Base-by-base conservation (phyloP, 805 yeast species). In the Komagataella kurtzmanii region DNA sequence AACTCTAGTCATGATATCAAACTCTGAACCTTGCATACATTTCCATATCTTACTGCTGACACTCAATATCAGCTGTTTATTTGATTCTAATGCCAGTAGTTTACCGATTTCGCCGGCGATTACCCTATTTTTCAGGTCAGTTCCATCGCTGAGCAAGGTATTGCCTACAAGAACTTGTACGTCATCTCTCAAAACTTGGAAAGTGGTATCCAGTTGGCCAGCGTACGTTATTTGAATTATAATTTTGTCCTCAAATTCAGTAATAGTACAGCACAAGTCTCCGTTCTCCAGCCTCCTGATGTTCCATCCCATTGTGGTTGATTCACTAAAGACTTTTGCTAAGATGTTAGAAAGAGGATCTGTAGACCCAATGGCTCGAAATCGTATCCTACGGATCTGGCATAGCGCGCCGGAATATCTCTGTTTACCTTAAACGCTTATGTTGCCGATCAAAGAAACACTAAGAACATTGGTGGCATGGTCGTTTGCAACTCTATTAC, bases 201-300 rank as follows among this genome's bases (percentile, higher is more conserved):
- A 75, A 0, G 79, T 69, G 3, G 74, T 67, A 59, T 77, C 81
- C 53, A 68, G 68, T 24, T 73, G 68, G 1, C 79, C 80, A 57
- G 75, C 62, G 49, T 66, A 61, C 43, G 68, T 58, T 7, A 77
- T 55, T 43, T 69, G 67, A 40, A 77, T 51, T 10, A 77, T 61
- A 19, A 69, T 56, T 54, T 71, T 72, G 54, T 77, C 74, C 2
- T 59, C 60, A 24, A 72, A 65, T 30, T 66, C 67, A 2, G 62
- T 45, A 1, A 65, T 55, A 30, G 14, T 10, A 14, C 40, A 30
- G 14, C 40, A 30, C 1, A 58, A 53, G 46, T 68, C 62, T 0
- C 58, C 58, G 2, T 56, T 19, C 44, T 58, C 58, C 8, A 47
- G 51, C 24, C 53, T 54, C 14, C 12, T 21, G 3, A 49, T 52